A percentile compares a stretch with the other conserved stretches of the same genome.
These are phyloP conservation scores for Saitozyma podzolica DNA, from an alignment of 768 basidiomycete genomes.

Conservation along the genomic window DNA sequence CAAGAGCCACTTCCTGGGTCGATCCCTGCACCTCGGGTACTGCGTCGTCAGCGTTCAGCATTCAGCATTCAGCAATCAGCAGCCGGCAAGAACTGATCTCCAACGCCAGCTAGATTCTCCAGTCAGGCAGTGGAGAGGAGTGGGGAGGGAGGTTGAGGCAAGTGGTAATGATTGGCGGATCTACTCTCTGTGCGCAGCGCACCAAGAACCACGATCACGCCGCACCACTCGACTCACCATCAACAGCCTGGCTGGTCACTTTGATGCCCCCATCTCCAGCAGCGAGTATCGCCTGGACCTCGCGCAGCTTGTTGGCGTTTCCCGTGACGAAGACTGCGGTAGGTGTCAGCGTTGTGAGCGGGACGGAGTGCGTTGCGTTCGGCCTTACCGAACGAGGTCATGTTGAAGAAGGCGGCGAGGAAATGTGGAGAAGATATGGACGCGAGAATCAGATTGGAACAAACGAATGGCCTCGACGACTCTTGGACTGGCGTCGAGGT, in stretches of 20 bases:
- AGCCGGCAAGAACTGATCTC: not conserved
- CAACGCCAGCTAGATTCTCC: not conserved
- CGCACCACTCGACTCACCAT: conserved; percentile 61
- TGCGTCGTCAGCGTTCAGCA: conserved; percentile 46
- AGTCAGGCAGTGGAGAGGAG: not conserved
- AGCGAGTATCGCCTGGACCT: conserved; percentile 79
- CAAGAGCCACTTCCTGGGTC: conserved; percentile 82
- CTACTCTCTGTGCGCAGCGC: too few species aligned
- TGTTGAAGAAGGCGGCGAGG: not conserved
- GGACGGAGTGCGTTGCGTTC: not conserved
- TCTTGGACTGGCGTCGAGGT: too few species aligned
- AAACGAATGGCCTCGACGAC: too few species aligned
- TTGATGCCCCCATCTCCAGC: conserved; percentile 61
- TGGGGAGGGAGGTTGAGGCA: not conserved
- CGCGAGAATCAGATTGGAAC: not conserved
- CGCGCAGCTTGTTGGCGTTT: conserved; percentile 86
- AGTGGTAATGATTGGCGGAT: not conserved
- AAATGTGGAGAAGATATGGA: too few species aligned
- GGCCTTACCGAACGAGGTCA: not conserved
- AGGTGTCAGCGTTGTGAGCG: not conserved
- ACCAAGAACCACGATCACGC: too few species aligned
- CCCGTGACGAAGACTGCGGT: conserved; percentile 85
- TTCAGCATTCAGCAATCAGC: too few species aligned
- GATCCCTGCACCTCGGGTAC: conserved; percentile 94
- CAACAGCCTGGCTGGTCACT: conserved; percentile 74